Evolutionary conservation across 2,329 filamentous ascomycete species (phyloP).

Genomic region (Amphichorda felina): DNA sequence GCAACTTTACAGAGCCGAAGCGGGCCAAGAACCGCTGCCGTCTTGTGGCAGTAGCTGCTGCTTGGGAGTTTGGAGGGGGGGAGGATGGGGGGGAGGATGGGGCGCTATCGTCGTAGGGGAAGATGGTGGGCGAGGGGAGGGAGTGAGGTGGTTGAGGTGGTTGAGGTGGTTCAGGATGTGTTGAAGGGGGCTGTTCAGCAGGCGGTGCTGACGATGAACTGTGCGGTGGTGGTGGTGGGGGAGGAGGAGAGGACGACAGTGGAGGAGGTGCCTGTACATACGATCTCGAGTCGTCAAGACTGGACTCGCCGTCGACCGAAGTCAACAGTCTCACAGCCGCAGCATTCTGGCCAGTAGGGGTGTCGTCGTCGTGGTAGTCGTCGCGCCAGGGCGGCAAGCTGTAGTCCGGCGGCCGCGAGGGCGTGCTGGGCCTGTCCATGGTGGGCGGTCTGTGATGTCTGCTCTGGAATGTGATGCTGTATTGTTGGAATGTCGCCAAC

Average conservation of each 20-base stretch:
- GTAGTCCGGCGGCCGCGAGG: conserved; percentile 45
- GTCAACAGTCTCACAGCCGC: conserved; percentile 50
- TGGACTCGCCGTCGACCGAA: conserved; percentile 43
- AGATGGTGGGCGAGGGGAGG: neutral
- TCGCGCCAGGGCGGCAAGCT: conserved; percentile 42
- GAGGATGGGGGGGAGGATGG: too few species aligned
- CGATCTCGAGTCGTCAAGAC: conserved; percentile 29
- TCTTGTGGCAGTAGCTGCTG: too few species aligned
- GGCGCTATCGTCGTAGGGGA: too few species aligned
- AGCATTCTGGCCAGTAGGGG: conserved; percentile 32
- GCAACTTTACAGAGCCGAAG: conserved; percentile 41
- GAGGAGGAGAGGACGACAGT: conserved; percentile 2
- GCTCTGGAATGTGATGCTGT: neutral
- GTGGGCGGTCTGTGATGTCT: conserved; percentile 9
- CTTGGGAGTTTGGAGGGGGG: too few species aligned
- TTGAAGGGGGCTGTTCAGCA: too few species aligned
- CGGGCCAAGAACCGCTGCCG: too few species aligned
- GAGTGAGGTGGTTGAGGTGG: neutral
- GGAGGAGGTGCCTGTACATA: conserved; percentile 31
- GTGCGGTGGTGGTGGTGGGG: too few species aligned
- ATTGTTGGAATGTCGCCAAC: conserved; percentile 1
- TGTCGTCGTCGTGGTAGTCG: conserved; percentile 29
- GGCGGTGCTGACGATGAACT: too few species aligned
- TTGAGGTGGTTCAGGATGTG: conserved; percentile 4
- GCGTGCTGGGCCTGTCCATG: conserved; percentile 40